Evolutionary conservation across 179 eudicot genomes (phyloP).

Genomic region (Silene vulgaris): DNA sequence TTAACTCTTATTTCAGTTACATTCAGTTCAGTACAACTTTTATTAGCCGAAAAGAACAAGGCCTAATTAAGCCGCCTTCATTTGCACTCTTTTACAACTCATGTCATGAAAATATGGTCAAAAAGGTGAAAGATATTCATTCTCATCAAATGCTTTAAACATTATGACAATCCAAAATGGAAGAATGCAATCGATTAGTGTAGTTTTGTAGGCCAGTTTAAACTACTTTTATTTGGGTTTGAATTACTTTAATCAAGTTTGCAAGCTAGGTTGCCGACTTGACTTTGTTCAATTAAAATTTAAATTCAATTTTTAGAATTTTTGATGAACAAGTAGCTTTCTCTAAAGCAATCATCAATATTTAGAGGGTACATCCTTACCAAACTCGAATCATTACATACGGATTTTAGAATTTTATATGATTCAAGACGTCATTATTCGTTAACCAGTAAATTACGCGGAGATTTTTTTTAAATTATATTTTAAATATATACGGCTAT

Average conservation of each 20-base stretch:
- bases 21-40: too few relatives aligned
- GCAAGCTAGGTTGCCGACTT: background rate
- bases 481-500: too few relatives aligned
- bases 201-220: background rate
- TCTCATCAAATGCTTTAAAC: background rate
- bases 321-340: background rate
- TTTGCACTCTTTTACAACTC: conserved; percentile 12
- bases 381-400: too few relatives aligned
- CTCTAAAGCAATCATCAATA: background rate
- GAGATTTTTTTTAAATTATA: too few relatives aligned
- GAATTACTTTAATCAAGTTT: background rate
- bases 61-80: conserved; percentile 10
- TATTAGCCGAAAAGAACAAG: too few relatives aligned
- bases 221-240: background rate
- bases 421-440: too few relatives aligned
- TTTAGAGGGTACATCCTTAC: background rate
- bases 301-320: background rate
- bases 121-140: conserved; percentile 12
- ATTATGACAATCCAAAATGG: background rate
- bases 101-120: conserved; percentile 18
- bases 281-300: background rate
- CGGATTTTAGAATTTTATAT: too few relatives aligned
- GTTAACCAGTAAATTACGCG: too few relatives aligned
- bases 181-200: background rate
- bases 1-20: too few relatives aligned